These are phyloP conservation scores for Beauveria brongniartii DNA, from an alignment of 2,329 filamentous ascomycete genomes.

Conservation along the genomic window DNA sequence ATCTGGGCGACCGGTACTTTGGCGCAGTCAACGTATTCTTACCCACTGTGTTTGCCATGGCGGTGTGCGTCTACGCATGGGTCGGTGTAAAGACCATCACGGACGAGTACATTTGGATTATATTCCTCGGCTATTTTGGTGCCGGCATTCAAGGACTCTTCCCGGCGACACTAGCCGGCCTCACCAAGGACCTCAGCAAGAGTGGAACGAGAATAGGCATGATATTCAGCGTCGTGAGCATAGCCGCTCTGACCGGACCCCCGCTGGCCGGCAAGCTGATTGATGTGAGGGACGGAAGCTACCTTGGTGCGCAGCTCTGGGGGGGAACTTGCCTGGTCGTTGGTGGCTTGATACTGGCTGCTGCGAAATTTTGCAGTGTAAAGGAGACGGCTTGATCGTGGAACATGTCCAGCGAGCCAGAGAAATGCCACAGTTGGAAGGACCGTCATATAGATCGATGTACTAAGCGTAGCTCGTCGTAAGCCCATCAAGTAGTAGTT, in stretches of 20 bases:
- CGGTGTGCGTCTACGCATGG: conserved; percentile 44
- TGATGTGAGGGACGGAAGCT: conserved; percentile 32
- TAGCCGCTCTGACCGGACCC: conserved; percentile 45
- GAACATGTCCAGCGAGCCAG: neutral
- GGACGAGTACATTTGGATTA: conserved; percentile 50
- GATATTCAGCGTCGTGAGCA: conserved; percentile 49
- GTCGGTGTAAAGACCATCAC: conserved; percentile 33
- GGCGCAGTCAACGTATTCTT: conserved; percentile 50
- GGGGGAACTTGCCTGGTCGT: conserved; percentile 37
- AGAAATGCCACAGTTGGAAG: too few species aligned
- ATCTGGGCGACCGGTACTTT: conserved; percentile 44
- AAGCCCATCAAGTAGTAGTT: too few species aligned
- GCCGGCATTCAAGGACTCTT: conserved; percentile 60
- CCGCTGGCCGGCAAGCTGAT: conserved; percentile 47
- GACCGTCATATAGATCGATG: too few species aligned
- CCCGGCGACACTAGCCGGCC: conserved; percentile 39
- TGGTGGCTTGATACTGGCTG: conserved; percentile 32
- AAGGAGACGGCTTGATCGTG: conserved; percentile 12
- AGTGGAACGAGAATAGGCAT: conserved; percentile 51
- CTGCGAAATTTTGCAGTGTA: conserved; percentile 29
- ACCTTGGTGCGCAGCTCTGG: conserved; percentile 43
- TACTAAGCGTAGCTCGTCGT: too few species aligned
- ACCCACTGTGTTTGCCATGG: conserved; percentile 37
- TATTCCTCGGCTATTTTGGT: conserved; percentile 55
- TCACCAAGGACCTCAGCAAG: conserved; percentile 46